Evolutionary conservation across 164 flowering plant species (phyloP).

Genomic region (Annona squamosa): DNA sequence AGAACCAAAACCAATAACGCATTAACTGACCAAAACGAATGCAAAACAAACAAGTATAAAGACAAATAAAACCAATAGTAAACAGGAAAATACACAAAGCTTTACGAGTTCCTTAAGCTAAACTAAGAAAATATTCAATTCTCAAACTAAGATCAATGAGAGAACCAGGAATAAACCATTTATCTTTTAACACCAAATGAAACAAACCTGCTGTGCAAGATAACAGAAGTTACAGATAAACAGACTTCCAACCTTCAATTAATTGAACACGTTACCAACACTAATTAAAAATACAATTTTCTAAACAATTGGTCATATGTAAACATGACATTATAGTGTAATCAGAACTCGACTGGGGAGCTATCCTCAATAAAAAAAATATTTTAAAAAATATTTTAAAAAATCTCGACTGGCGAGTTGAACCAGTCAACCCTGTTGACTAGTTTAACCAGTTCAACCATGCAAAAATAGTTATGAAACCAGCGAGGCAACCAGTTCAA

Average conservation of each 20-base stretch:
- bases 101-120: background rate
- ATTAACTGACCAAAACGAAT: background rate
- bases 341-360: too few relatives aligned
- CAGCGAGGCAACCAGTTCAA: too few relatives aligned
- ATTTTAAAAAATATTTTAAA: too few relatives aligned
- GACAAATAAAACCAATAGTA: background rate
- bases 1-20: background rate
- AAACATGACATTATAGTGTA: background rate
- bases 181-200: background rate
- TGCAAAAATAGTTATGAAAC: too few relatives aligned
- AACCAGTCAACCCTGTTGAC: too few relatives aligned
- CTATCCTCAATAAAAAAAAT: too few relatives aligned
- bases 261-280: background rate
- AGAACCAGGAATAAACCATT: background rate
- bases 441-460: too few relatives aligned
- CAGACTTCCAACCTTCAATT: too few relatives aligned
- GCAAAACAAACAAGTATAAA: background rate
- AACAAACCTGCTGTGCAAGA: too few relatives aligned
- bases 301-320: background rate
- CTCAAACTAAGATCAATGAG: background rate
- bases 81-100: background rate
- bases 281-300: too few relatives aligned
- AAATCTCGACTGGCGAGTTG: too few relatives aligned
- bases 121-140: background rate
- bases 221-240: background rate